Conservation (phyloP, 495 filamentous ascomycete species). For the Aspergillus bertholletiae region DNA sequence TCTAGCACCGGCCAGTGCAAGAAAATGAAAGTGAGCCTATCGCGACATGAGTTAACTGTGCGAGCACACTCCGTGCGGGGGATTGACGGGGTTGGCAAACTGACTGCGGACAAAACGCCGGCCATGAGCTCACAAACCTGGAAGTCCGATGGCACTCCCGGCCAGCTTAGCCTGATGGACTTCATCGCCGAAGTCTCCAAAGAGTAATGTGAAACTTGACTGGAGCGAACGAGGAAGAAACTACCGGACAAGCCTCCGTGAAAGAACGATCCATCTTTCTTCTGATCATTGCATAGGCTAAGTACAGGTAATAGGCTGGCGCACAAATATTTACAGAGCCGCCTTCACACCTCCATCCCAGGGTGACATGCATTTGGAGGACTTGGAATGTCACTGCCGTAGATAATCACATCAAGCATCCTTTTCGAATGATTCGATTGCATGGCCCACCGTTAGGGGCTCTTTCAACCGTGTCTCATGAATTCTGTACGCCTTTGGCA, state of each 20-base stretch:
- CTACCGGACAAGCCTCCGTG: background rate
- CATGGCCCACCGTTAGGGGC: constrained; percentile 11
- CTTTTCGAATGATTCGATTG: background rate
- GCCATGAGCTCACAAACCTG: constrained; percentile 20
- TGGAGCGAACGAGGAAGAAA: background rate
- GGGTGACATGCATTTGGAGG: background rate
- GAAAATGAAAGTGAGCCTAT: constrained; percentile 36
- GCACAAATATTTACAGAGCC: background rate
- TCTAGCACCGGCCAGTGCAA: constrained; percentile 20
- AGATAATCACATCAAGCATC: background rate
- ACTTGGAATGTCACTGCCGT: background rate
- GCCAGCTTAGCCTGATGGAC: constrained; percentile 26
- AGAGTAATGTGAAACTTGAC: background rate
- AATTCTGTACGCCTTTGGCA: constrained; percentile 23
- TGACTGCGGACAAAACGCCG: constrained; percentile 6
- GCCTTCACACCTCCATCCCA: background rate
- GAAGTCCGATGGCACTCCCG: constrained; percentile 12
- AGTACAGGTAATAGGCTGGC: background rate
- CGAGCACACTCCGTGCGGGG: constrained; percentile 20
- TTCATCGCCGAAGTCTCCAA: constrained; percentile 28
- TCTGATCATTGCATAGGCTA: background rate
- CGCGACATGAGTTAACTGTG: constrained; percentile 30
- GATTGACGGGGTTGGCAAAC: constrained; percentile 16
- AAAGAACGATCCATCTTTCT: background rate
- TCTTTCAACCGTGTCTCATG: constrained; percentile 18